Evolutionary conservation across 75 land plant species (phyloP).

Genomic region (Picea sitchensis): DNA sequence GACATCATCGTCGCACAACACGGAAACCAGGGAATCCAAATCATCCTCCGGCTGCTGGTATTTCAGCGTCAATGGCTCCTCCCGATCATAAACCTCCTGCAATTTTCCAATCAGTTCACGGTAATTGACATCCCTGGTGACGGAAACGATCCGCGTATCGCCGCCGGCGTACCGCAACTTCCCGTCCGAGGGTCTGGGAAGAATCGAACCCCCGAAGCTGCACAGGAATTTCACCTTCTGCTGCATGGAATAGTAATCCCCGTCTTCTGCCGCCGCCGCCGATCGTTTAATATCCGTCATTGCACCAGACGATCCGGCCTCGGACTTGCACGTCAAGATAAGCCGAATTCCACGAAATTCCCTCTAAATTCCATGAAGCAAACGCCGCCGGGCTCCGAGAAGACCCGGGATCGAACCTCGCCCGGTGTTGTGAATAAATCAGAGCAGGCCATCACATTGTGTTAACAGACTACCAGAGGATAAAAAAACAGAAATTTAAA

Average conservation of each 20-base stretch:
- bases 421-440: no score
- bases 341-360: neutral
- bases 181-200: slow-evolving; percentile 80
- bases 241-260: neutral
- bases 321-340: neutral
- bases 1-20: slow-evolving; percentile 95
- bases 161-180: slow-evolving; percentile 84
- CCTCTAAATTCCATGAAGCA: neutral
- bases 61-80: slow-evolving; percentile 44
- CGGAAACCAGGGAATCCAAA: slow-evolving; percentile 92
- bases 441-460: no score
- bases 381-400: neutral
- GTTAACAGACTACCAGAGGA: no score
- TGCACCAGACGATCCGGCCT: neutral
- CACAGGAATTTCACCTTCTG: slow-evolving; percentile 65
- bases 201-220: slow-evolving; percentile 71
- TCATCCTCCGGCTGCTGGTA: slow-evolving; percentile 98
- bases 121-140: slow-evolving; percentile 42
- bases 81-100: slow-evolving; percentile 61
- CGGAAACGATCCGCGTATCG: slow-evolving; percentile 65
- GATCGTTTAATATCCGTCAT: neutral
- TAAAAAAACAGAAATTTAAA: no score
- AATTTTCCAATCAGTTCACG: slow-evolving; percentile 66
- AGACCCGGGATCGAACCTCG: neutral
- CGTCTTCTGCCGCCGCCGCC: neutral